These are phyloP conservation scores for Penicillium sp. DNA, from an alignment of 2,329 filamentous ascomycete species.

Conservation along the genomic window DNA sequence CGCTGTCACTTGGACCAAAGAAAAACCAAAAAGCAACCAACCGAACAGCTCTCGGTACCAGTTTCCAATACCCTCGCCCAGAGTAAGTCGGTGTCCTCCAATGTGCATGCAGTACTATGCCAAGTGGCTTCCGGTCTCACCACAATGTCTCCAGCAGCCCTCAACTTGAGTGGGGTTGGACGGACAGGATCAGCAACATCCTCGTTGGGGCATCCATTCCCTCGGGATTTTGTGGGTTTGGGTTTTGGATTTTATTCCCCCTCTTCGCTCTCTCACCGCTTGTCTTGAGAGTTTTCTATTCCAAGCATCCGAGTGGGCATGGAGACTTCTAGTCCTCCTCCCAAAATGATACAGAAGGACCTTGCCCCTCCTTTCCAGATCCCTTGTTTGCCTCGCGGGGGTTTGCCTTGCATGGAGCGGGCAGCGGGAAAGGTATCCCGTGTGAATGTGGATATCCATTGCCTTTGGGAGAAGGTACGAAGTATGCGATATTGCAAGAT, in stretches of 20 bases:
- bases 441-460: slow-evolving; percentile 11
- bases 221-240: slow-evolving; percentile 19
- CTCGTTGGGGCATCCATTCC: slow-evolving; percentile 22
- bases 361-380: background rate
- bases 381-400: background rate
- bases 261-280: slow-evolving; percentile 20
- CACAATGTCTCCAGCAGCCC: slow-evolving; percentile 8
- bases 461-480: background rate
- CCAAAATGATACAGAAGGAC: slow-evolving; percentile 9
- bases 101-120: slow-evolving; percentile 15
- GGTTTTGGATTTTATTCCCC: slow-evolving; percentile 6
- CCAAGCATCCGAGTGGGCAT: background rate
- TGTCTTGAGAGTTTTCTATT: slow-evolving; percentile 11
- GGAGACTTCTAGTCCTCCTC: slow-evolving; percentile 6
- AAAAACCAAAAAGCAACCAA: background rate
- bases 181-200: slow-evolving; percentile 21
- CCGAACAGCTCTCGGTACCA: background rate
- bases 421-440: slow-evolving; percentile 14
- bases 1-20: slow-evolving; percentile 21
- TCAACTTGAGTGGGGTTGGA: slow-evolving; percentile 19
- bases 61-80: slow-evolving; percentile 7
- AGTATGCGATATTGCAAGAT: background rate
- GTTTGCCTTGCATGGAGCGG: background rate
- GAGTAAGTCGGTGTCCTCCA: slow-evolving; percentile 8
- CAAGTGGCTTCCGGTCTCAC: slow-evolving; percentile 19